Evolutionary conservation across 768 basidiomycete species (phyloP).

Genomic region (Dioszegia aurantiaca): DNA sequence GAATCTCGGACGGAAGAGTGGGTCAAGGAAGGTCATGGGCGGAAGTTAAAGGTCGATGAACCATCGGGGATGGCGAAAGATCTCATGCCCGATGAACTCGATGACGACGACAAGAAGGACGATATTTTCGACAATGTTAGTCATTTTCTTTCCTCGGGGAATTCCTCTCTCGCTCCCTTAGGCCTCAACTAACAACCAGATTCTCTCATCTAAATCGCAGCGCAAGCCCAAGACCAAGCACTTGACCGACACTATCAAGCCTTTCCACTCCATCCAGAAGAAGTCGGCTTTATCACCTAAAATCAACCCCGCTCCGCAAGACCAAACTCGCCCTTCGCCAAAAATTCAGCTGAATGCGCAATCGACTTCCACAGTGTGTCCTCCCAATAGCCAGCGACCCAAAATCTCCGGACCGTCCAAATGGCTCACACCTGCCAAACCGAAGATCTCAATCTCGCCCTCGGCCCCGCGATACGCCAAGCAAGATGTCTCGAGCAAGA

Average conservation of each 20-base stretch:
- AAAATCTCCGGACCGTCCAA: not conserved
- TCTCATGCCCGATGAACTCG: not conserved
- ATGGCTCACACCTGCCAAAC: no score
- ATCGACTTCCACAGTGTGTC: not conserved
- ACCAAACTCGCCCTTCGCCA: not conserved
- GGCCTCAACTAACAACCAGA: not conserved
- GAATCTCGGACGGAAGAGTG: not conserved
- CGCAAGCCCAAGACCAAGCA: not conserved
- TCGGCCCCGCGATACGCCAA: no score
- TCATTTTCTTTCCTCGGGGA: not conserved
- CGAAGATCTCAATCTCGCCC: no score
- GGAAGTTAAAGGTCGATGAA: not conserved
- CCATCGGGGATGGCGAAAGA: not conserved
- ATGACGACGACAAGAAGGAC: constrained; percentile 6
- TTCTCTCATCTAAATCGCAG: not conserved
- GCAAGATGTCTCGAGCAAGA: not conserved
- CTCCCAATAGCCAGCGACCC: not conserved
- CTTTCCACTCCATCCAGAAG: constrained; percentile 1
- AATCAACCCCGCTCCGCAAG: not conserved
- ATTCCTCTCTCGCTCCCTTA: not conserved
- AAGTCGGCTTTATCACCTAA: not conserved
- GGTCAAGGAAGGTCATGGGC: not conserved
- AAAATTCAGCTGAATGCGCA: not conserved
- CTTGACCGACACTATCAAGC: constrained; percentile 6
- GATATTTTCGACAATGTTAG: constrained; percentile 4